Evolutionary conservation across 2,329 filamentous ascomycete species (phyloP).

Genomic region (Rasamsonia emersonii): DNA sequence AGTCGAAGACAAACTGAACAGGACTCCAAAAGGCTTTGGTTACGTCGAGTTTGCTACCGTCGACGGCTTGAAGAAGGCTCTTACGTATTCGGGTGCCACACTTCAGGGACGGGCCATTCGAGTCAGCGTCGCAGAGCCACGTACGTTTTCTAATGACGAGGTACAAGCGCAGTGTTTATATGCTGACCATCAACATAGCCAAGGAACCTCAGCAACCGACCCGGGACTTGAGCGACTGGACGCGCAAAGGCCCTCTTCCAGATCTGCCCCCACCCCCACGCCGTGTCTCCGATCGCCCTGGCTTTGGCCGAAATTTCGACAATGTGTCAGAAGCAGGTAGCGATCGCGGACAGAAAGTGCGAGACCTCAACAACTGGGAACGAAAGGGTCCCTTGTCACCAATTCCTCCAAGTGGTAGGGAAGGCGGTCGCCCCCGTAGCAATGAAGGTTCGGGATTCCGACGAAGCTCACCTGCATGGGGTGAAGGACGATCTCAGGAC

Average conservation of each 20-base stretch:
- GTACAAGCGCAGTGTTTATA: not conserved
- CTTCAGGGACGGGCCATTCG: constrained; percentile 86
- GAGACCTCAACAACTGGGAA: constrained; percentile 87
- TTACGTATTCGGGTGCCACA: constrained; percentile 69
- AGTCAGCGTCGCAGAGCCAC: constrained; percentile 93
- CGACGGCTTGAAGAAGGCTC: constrained; percentile 84
- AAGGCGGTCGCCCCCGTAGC: constrained; percentile 51
- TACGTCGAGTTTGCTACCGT: constrained; percentile 89
- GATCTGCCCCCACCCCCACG: constrained; percentile 54
- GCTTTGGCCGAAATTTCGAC: constrained; percentile 48
- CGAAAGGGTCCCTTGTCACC: constrained; percentile 86
- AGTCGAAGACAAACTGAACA: constrained; percentile 90
- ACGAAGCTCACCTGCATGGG: constrained; percentile 66
- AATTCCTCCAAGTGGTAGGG: constrained; percentile 44
- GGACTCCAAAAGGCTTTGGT: constrained; percentile 93
- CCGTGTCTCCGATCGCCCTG: constrained; percentile 45
- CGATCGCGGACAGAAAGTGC: constrained; percentile 61
- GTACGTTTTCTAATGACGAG: constrained; percentile 44
- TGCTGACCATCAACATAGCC: constrained; percentile 49
- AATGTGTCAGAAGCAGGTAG: constrained; percentile 47
- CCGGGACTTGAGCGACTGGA: constrained; percentile 83
- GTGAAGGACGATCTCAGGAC: constrained; percentile 58
- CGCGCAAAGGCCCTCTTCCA: constrained; percentile 80
- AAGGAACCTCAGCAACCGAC: constrained; percentile 69
- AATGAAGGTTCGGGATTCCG: constrained; percentile 55